Conservation (phyloP, 768 basidiomycete genomes). For the Cyclocybe cylindracea region DNA sequence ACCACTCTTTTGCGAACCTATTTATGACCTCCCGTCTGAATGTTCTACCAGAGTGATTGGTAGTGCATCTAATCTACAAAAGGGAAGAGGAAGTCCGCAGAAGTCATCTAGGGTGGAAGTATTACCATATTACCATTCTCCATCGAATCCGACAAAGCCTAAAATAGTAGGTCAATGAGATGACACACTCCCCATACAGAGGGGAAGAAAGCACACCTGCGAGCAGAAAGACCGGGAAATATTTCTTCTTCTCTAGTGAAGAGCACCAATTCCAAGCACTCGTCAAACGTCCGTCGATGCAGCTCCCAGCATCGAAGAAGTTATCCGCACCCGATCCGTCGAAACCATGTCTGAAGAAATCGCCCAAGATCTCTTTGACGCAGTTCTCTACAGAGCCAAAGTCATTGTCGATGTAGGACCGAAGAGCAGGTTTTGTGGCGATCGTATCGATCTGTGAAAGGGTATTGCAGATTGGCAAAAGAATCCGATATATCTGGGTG, state of each 20-base stretch:
- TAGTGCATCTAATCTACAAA: too few relatives aligned
- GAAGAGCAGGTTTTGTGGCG: slow-evolving; percentile 66
- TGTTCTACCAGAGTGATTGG: too few relatives aligned
- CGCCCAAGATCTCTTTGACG: slow-evolving; percentile 69
- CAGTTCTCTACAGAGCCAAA: slow-evolving; percentile 77
- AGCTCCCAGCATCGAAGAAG: slow-evolving; percentile 86
- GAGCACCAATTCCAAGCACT: slow-evolving; percentile 95
- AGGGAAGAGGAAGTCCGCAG: background rate
- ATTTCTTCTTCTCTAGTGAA: slow-evolving; percentile 82
- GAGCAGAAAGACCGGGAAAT: slow-evolving; percentile 77
- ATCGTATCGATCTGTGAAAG: slow-evolving; percentile 72
- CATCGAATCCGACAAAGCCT: slow-evolving; percentile 87
- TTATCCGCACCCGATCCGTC: slow-evolving; percentile 92
- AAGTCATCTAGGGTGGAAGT: background rate
- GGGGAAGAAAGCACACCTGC: slow-evolving; percentile 50
- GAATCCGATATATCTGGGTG: slow-evolving; percentile 88
- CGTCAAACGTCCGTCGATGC: slow-evolving; percentile 82
- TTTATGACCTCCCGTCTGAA: too few relatives aligned
- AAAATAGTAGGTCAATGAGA: background rate
- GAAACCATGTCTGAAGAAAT: slow-evolving; percentile 88
- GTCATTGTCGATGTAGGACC: slow-evolving; percentile 78
- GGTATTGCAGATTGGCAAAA: slow-evolving; percentile 84
- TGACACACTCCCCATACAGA: slow-evolving; percentile 1
- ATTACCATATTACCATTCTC: slow-evolving; percentile 64
- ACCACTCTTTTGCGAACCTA: background rate